phyloP scores from a whole-genome alignment of 192 early-diverging fungal species.

The Chytriomyces sp. region DNA sequence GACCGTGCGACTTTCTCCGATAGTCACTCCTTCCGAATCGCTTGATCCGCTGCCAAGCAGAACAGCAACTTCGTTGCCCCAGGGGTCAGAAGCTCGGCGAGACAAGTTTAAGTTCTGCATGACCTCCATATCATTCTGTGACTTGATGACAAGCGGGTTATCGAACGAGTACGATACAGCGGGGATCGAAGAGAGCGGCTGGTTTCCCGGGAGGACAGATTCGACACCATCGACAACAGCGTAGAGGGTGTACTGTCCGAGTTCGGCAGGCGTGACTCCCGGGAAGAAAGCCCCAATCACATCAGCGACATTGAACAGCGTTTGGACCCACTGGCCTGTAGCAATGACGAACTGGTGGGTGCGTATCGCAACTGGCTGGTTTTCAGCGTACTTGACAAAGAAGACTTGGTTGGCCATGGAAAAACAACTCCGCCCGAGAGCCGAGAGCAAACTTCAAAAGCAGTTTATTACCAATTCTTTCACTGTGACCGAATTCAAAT shows the following conservation, averaged over 20 bases:
- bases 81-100: slow-evolving; percentile 2
- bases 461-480: slow-evolving; percentile 2
- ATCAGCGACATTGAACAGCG: slow-evolving; percentile 2
- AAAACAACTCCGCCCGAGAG: background rate
- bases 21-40: slow-evolving; percentile 6
- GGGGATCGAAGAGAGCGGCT: too few relatives aligned
- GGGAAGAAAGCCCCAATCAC: background rate
- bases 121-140: background rate
- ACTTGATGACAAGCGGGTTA: slow-evolving; percentile 1
- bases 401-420: slow-evolving; percentile 7
- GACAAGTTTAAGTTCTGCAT: background rate
- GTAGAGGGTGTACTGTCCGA: background rate
- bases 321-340: background rate
- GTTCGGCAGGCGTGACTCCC: background rate
- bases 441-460: background rate
- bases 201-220: too few relatives aligned
- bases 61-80: slow-evolving; percentile 8
- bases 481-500: too few relatives aligned
- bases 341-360: background rate
- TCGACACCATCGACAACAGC: slow-evolving; percentile 1
- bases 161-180: too few relatives aligned
- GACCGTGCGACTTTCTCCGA: background rate
- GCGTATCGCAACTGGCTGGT: background rate
- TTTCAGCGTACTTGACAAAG: background rate
- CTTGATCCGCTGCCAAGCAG: slow-evolving; percentile 2